phyloP scores from a whole-genome alignment of 2,329 filamentous ascomycete species.

The Cordyceps cateniannulata region DNA sequence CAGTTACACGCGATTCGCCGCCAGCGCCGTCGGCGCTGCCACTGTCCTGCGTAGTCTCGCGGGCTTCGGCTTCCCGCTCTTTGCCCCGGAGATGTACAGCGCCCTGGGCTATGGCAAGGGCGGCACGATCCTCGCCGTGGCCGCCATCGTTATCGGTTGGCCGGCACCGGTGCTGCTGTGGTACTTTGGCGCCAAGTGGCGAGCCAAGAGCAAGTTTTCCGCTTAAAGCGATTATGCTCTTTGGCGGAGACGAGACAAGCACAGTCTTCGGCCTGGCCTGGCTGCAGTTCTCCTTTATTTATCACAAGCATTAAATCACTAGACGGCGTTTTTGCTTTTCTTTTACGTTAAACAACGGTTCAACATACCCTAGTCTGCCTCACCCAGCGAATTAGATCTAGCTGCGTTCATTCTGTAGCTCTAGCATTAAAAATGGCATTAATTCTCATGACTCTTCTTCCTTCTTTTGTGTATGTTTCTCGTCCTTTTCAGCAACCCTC shows the following conservation, averaged over 20 bases:
- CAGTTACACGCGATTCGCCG: conserved; percentile 38
- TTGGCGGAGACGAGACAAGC: not conserved
- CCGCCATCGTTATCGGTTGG: conserved; percentile 33
- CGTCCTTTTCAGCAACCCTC: not conserved
- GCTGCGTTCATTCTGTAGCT: not conserved
- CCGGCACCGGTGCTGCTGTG: conserved; percentile 39
- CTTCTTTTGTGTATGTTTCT: not conserved
- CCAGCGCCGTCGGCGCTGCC: conserved; percentile 37
- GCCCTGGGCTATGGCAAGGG: conserved; percentile 36
- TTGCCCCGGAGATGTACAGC: conserved; percentile 40
- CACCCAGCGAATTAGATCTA: not conserved
- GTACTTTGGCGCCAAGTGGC: conserved; percentile 35
- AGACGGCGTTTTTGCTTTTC: not conserved
- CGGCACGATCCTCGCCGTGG: conserved; percentile 35
- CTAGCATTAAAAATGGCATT: not conserved
- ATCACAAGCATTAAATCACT: not conserved
- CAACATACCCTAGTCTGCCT: not conserved
- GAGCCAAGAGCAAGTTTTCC: conserved; percentile 24
- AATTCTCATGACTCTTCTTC: not conserved
- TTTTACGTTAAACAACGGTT: not conserved
- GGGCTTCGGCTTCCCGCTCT: conserved; percentile 46
- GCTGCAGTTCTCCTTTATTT: not conserved
- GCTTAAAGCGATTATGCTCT: not conserved
- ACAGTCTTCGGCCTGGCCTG: not conserved
- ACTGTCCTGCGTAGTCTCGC: conserved; percentile 41